Percentiles rank a stretch among this genome's conserved stretches.
Evolutionary conservation across 257 asterid genomes (phyloP).

Genomic region (Penstemon barbatus): DNA sequence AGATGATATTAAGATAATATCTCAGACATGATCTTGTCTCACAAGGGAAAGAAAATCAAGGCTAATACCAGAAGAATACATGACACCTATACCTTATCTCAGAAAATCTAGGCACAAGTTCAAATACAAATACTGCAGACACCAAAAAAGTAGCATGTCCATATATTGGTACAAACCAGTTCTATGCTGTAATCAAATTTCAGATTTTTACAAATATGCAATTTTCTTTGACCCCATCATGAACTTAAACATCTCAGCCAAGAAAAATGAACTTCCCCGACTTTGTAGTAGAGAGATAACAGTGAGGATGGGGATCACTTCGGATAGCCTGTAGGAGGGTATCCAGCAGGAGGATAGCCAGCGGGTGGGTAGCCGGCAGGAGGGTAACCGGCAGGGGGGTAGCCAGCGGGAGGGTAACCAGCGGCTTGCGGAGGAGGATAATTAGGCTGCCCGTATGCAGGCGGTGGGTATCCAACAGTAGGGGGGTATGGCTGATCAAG

Average conservation of each 20-base stretch:
- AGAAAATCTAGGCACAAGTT: constrained; percentile 14
- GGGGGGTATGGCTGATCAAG: constrained; percentile 93
- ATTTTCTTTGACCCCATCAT: constrained; percentile 3
- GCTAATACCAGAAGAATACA: background rate
- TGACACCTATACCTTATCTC: constrained; percentile 12
- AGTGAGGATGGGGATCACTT: constrained; percentile 35
- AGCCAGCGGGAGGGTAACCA: no score
- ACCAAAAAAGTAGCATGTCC: constrained; percentile 12
- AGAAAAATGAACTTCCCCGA: background rate
- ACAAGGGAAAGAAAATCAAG: background rate
- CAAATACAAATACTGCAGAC: background rate
- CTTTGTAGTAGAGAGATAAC: background rate
- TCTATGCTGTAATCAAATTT: constrained; percentile 7
- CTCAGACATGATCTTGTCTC: no score
- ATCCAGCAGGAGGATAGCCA: constrained; percentile 11
- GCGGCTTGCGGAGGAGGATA: no score
- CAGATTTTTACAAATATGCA: constrained; percentile 19
- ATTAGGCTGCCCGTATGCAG: constrained; percentile 54
- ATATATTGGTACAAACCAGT: constrained; percentile 24
- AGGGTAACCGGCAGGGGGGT: no score
- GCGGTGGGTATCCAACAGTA: constrained; percentile 68
- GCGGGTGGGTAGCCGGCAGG: no score
- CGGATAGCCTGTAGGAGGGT: constrained; percentile 44
- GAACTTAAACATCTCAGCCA: constrained; percentile 27
- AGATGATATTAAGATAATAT: no score